These are phyloP conservation scores for Candida neerlandica DNA, from an alignment of 1,139 yeast species.

Conservation along the genomic window DNA sequence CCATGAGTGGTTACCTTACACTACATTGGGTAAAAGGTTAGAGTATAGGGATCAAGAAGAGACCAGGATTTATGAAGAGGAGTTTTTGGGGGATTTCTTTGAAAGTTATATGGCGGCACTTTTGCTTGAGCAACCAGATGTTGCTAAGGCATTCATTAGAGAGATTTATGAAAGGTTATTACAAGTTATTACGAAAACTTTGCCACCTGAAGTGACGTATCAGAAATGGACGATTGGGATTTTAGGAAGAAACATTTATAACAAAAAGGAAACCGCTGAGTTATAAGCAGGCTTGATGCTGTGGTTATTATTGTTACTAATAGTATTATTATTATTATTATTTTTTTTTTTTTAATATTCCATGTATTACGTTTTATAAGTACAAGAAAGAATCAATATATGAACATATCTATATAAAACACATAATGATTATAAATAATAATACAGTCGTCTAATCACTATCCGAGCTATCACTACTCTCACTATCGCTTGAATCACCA, in stretches of 20 bases:
- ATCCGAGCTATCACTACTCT: conserved; percentile 20
- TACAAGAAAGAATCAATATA: neutral
- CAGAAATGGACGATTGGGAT: conserved; percentile 20
- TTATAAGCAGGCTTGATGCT: neutral
- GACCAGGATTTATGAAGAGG: conserved; percentile 40
- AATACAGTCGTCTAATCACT: conserved; percentile 8
- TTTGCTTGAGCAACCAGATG: conserved; percentile 41
- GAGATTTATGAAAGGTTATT: conserved; percentile 36
- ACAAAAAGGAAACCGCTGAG: conserved; percentile 9
- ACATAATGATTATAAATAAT: neutral
- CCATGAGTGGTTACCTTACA: conserved; percentile 28
- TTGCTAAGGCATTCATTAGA: conserved; percentile 38
- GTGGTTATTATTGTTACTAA: neutral
- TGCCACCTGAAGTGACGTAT: conserved; percentile 21
- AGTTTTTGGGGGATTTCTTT: conserved; percentile 47
- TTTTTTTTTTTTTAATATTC: neutral
- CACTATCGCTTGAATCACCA: conserved; percentile 11
- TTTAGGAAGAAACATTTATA: conserved; percentile 18
- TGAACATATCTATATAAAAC: neutral
- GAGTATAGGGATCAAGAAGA: conserved; percentile 22
- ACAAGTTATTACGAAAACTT: conserved; percentile 18
- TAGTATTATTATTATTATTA: neutral
- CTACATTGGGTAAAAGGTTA: conserved; percentile 21
- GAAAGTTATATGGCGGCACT: conserved; percentile 51
- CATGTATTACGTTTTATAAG: conserved; percentile 2